Evolutionary conservation across 805 yeast genomes (phyloP), one percentile per base, ranked within the genome.

Genomic region (Kuraishia ogatae): DNA sequence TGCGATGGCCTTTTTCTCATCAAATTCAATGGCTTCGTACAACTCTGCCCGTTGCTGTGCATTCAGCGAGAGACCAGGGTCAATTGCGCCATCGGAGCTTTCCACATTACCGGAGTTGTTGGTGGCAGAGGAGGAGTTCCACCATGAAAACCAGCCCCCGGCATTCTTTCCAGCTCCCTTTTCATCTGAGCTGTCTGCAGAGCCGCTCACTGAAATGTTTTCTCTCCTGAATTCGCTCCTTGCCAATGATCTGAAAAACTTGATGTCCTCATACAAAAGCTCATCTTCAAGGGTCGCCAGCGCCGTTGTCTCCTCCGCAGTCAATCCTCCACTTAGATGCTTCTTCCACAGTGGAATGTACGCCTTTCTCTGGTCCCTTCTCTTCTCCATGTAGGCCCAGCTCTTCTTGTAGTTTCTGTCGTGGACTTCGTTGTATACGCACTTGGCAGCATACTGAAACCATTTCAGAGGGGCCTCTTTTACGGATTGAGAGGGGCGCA

Each of bases 1-100:
- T 1, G 76, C 63, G 0, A 79, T 55, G 1, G 73, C 73, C 52
- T 79, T 74, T 21, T 75, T 69, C 58, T 92, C 97, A 61, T 92
- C 89, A 61, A 85, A 92, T 59, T 92, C 99, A 59, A 94, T 92
- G 0, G 97, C 96, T 57, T 89, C 96, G 64, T 90, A 92, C 21
- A 94, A 74, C 57, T 96, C 99, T 64, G 89, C 79, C 59, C 89
- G 78, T 64, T 94, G 97, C 60, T 91, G 96, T 15, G 89, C 96
- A 0, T 94, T 82, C 66, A 94, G 79, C 1, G 75, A 71, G 8
- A 72, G 66, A 2, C 75, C 70, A 35, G 43, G 17, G 43, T 35
- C n/a, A 11, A 8, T 17, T 8, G 43, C 17, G n/a, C 17, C n/a
- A 15, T 35, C 43, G n/a, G 43, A 35, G 43, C 13, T 35, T 1